These are phyloP conservation scores for Tympanopsis confertula DNA, from an alignment of 2,329 filamentous ascomycete genomes.

Conservation along the genomic window DNA sequence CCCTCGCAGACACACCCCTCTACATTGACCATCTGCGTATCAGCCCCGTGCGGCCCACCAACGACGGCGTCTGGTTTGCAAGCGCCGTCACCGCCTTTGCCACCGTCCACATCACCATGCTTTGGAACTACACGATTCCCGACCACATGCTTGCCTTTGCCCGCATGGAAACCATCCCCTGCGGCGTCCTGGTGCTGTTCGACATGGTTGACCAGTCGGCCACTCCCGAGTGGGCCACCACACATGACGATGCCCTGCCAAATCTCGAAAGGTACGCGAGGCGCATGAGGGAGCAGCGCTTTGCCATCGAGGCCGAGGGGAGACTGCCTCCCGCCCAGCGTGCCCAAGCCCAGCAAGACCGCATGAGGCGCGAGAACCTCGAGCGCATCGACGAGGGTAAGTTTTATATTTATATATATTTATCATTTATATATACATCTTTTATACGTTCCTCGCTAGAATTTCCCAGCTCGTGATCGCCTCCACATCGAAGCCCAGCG, in stretches of 20 bases:
- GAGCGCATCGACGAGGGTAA: conserved; percentile 33
- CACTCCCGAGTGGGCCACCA: conserved; percentile 42
- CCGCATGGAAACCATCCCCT: conserved; percentile 39
- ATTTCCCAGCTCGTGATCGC: conserved; percentile 25
- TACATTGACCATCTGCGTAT: conserved; percentile 9
- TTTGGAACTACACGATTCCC: conserved; percentile 51
- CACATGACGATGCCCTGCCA: conserved; percentile 20
- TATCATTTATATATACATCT: neutral
- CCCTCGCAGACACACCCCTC: conserved; percentile 7
- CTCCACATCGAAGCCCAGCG: conserved; percentile 24
- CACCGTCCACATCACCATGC: conserved; percentile 37
- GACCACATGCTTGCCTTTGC: conserved; percentile 36
- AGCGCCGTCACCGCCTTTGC: conserved; percentile 41
- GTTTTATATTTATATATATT: conserved; percentile 9
- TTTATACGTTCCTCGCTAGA: neutral
- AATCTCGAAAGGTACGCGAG: conserved; percentile 23
- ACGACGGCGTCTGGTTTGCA: conserved; percentile 42
- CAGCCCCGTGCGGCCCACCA: conserved; percentile 7
- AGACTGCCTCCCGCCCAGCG: conserved; percentile 28
- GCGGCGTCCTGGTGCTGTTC: conserved; percentile 45
- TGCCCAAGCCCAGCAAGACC: conserved; percentile 24
- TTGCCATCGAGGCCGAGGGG: conserved; percentile 29
- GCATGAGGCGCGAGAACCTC: conserved; percentile 27
- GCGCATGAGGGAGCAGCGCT: conserved; percentile 24
- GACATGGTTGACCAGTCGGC: conserved; percentile 32